A percentile compares a stretch with the other conserved stretches of the same genome.
These are phyloP conservation scores for Diutina pseudorugosa DNA, from an alignment of 1,139 yeast species.

Conservation along the genomic window DNA sequence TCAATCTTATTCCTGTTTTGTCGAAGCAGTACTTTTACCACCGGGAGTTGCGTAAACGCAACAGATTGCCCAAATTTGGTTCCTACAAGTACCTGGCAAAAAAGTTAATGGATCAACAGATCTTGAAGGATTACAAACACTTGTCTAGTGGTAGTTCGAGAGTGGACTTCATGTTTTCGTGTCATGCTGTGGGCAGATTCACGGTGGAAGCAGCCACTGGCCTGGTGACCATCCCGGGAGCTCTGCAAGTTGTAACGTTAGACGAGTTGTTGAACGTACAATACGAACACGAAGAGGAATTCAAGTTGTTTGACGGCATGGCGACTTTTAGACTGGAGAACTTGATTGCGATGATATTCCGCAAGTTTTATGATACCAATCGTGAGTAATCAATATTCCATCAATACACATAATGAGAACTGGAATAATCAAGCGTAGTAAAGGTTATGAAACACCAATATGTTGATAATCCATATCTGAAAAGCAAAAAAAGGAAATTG, in stretches of 20 bases:
- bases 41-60: constrained; percentile 54
- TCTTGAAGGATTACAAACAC: constrained; percentile 44
- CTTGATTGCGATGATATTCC: constrained; percentile 55
- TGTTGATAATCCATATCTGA: no score
- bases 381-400: background rate
- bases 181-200: constrained; percentile 64
- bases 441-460: no score
- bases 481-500: constrained; percentile 6
- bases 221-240: constrained; percentile 37
- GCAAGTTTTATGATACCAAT: constrained; percentile 50
- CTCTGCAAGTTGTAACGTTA: constrained; percentile 39
- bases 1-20: constrained; percentile 48
- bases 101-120: constrained; percentile 61
- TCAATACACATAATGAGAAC: background rate
- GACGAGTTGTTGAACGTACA: constrained; percentile 64
- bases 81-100: constrained; percentile 75
- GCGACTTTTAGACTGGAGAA: constrained; percentile 56
- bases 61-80: constrained; percentile 67
- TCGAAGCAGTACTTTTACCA: constrained; percentile 73
- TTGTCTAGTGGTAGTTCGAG: constrained; percentile 41
- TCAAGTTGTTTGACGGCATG: constrained; percentile 52
- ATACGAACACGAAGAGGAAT: constrained; percentile 39
- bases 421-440: no score
- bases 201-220: constrained; percentile 50
- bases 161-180: constrained; percentile 62